A percentile compares a stretch with the other conserved stretches of the same genome.
phyloP scores from a whole-genome alignment of 2,329 filamentous ascomycete genomes.

The Trichoderma hamatum region DNA sequence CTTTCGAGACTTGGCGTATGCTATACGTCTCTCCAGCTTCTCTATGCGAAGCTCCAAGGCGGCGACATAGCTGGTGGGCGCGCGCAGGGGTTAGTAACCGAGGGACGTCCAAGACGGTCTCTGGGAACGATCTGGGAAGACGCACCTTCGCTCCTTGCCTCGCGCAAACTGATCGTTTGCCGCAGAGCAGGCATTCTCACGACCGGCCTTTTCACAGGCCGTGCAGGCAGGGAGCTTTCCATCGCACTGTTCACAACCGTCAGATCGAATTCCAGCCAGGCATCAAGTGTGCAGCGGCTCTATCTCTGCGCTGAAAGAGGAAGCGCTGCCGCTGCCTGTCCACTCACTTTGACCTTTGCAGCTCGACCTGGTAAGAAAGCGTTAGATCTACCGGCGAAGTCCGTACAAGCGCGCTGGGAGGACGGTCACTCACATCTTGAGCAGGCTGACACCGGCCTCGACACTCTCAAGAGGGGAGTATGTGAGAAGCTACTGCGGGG shows the following conservation, averaged over 20 bases:
- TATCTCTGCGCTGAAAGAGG: neutral
- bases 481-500: slow-evolving; percentile 53
- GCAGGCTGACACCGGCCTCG: slow-evolving; percentile 78
- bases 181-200: slow-evolving; percentile 84
- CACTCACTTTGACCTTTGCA: slow-evolving; percentile 82
- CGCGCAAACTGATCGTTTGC: slow-evolving; percentile 95
- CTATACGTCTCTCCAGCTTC: slow-evolving; percentile 78
- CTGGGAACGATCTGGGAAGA: slow-evolving; percentile 6
- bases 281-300: neutral
- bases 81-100: slow-evolving; percentile 6
- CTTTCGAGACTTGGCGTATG: slow-evolving; percentile 70
- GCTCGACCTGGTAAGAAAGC: slow-evolving; percentile 61
- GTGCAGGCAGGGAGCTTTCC: slow-evolving; percentile 94
- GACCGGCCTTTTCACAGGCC: slow-evolving; percentile 89
- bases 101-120: neutral
- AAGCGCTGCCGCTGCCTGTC: slow-evolving; percentile 9
- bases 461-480: slow-evolving; percentile 70
- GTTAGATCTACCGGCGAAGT: slow-evolving; percentile 18
- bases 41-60: slow-evolving; percentile 92
- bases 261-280: neutral
- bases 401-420: neutral
- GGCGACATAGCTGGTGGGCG: slow-evolving; percentile 73
- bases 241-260: slow-evolving; percentile 66
- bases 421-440: slow-evolving; percentile 62
- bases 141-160: slow-evolving; percentile 85